phyloP scores from a whole-genome alignment of 768 basidiomycete species.

The Xerocomus brunneocitrinus region DNA sequence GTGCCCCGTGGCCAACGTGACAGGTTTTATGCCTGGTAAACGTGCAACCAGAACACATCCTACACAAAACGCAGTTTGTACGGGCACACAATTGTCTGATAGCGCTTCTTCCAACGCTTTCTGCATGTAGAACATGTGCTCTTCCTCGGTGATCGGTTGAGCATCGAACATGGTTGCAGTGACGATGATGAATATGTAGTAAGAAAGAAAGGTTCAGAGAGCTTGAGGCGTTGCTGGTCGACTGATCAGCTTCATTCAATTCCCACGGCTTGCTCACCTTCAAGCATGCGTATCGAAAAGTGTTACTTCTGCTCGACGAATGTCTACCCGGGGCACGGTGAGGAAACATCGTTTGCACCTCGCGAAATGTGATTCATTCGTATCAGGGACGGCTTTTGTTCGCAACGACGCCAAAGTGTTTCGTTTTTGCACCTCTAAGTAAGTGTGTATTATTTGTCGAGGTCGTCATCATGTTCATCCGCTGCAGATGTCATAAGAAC shows the following conservation, averaged over 20 bases:
- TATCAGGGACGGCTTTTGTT: conserved; percentile 85
- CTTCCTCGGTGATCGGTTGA: conserved; percentile 8
- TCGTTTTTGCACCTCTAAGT: conserved; percentile 98
- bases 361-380: neutral
- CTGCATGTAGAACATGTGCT: conserved; percentile 45
- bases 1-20: conserved; percentile 73
- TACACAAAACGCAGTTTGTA: conserved; percentile 84
- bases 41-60: conserved; percentile 70
- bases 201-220: no score
- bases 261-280: conserved; percentile 21
- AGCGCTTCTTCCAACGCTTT: conserved; percentile 66
- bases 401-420: conserved; percentile 98
- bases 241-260: neutral
- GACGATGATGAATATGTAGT: no score
- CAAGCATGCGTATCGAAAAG: conserved; percentile 87
- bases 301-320: conserved; percentile 98
- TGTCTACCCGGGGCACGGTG: conserved; percentile 95
- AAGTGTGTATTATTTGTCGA: conserved; percentile 24
- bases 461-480: conserved; percentile 6
- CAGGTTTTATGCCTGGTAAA: conserved; percentile 38
- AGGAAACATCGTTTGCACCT: conserved; percentile 7
- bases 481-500: conserved; percentile 89
- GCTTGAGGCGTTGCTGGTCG: no score
- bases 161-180: conserved; percentile 1
- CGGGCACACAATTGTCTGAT: conserved; percentile 55